Base-by-base conservation (phyloP, 1,139 yeast genomes). In the Suhomyces chickasaworum region DNA sequence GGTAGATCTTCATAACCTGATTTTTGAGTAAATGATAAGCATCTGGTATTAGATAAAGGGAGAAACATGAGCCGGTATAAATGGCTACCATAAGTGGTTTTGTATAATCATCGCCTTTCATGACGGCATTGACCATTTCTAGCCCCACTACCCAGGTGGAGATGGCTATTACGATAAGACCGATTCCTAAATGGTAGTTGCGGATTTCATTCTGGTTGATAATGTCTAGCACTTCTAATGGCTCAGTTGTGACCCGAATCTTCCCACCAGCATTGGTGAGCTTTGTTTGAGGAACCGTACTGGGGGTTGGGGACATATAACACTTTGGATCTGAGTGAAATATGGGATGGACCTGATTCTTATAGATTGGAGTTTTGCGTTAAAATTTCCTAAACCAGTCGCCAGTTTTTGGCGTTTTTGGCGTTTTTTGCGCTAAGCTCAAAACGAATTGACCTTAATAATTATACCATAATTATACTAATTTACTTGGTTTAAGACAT, bases 31-130 rank as follows among this genome's bases (percentile, higher is more conserved):
- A 29, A 2, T 29, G 4, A 17, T 22, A 46, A 9, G 59, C 39
- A 33, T 76, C 80, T 1, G 80, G 80, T 7, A 74, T 21, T 5
- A 78, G 70, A 52, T 78, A 76, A 15, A 78, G 49, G 33, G 61
- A 47, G 49, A 78, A 80, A 47, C 77, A 73, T 0, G 74, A 63
- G 0, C 83, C 83, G 4, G 77, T 72, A 13, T 77, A 56, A 37
- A 72, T 69, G 0, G 83, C 69, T 45, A 78, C 67, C 48, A 79
- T 59, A 42, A 73, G 60, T 2, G 84, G 83, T 51, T 78, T 80
- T 31, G 65, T 68, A 51, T 74, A 80, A 18, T 68, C 71, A 25
- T 69, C 77, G 20, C 74, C 75, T 49, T 80, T 79, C 50, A 79
- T 62, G 6, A 78, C 77, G 3, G 64, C 59, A 53, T 77, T 79